Evolutionary conservation across 2,329 filamentous ascomycete genomes (phyloP), one percentile per base, ranked within the genome.

Genomic region (Fusarium sp.): DNA sequence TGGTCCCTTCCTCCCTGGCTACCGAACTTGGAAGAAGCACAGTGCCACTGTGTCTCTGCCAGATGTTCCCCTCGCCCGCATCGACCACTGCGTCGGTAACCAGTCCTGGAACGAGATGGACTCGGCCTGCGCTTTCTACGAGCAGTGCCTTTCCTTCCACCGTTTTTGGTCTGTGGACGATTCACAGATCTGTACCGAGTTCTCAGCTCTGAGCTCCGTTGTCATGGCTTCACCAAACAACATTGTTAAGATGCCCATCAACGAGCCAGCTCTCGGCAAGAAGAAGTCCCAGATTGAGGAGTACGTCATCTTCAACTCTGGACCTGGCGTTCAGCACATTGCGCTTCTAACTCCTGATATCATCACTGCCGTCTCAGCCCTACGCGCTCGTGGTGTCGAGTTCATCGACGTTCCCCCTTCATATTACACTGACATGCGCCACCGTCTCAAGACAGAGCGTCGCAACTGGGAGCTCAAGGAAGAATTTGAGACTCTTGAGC

Each of bases 91-190:
- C 83, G 96, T 98, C 77, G 96, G 96, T 75, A 98, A 98, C 86
- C 95, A 98, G 86, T 93, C 94, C 83, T 98, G 96, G 96, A 88
- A 95, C 82, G 92, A 95, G 82, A 97, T 98, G 90, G 86, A 86
- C 67, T 86, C 86, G 18, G 89, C 89, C 40, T 91, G 89, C 80
- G 86, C 84, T 64, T 91, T 93, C 83, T 98, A 98, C 86, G 95
- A 98, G 85, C 90, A 91, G 72, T 93, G 92, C 71, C 92, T 98
- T 33, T 93, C 92, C 61, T 98, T 98, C 89, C 95, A 97, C 86
- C 94, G 95, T 75, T 98, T 98, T 91, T 98, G 96, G 96, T 94
- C 92, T 61, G 95, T 98, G 66, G 96, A 98, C 82, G 96, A 98
- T 86, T 93, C 90, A 76, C 91, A 97, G 81, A 97, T 98, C 84